phyloP scores from a whole-genome alignment of 495 filamentous ascomycete species.

The Tuber borchii region DNA sequence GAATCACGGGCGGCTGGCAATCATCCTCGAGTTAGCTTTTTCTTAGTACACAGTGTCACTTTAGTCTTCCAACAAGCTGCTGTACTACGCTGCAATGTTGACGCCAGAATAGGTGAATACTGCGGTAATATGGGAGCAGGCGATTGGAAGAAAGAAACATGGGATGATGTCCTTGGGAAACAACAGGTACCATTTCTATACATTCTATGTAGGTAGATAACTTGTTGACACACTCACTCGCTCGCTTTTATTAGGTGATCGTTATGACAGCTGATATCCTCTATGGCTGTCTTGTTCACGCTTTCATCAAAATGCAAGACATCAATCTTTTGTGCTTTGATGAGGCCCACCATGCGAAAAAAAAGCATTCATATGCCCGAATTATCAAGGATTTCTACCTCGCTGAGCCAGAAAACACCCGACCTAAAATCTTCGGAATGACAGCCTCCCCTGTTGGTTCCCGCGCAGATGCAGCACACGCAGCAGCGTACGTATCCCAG shows the following conservation, averaged over 20 bases:
- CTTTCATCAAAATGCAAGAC: constrained; percentile 70
- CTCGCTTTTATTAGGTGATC: constrained; percentile 52
- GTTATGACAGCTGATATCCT: constrained; percentile 92
- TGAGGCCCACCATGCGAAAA: constrained; percentile 95
- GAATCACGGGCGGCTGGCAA: constrained; percentile 59
- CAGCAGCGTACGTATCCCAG: constrained; percentile 51
- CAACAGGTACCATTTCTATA: constrained; percentile 50
- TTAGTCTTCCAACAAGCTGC: constrained; percentile 86
- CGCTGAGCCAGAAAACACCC: constrained; percentile 45
- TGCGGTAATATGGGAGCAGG: constrained; percentile 68
- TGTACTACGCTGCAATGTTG: constrained; percentile 75
- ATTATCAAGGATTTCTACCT: constrained; percentile 86
- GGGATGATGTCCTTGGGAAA: constrained; percentile 59
- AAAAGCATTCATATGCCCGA: constrained; percentile 82
- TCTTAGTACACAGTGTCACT: constrained; percentile 82
- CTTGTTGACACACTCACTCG: not conserved
- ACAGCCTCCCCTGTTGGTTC: constrained; percentile 95
- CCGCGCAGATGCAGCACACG: constrained; percentile 60
- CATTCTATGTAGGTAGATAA: not conserved
- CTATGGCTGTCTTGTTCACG: constrained; percentile 67
- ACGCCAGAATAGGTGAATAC: constrained; percentile 69
- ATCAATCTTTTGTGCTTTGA: constrained; percentile 94
- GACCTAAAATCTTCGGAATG: constrained; percentile 90
- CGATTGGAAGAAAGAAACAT: constrained; percentile 59
- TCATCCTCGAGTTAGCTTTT: constrained; percentile 66